These are phyloP conservation scores for Pseudogymnoascus sp. DNA, from an alignment of 2,329 filamentous ascomycete species.

Conservation along the genomic window DNA sequence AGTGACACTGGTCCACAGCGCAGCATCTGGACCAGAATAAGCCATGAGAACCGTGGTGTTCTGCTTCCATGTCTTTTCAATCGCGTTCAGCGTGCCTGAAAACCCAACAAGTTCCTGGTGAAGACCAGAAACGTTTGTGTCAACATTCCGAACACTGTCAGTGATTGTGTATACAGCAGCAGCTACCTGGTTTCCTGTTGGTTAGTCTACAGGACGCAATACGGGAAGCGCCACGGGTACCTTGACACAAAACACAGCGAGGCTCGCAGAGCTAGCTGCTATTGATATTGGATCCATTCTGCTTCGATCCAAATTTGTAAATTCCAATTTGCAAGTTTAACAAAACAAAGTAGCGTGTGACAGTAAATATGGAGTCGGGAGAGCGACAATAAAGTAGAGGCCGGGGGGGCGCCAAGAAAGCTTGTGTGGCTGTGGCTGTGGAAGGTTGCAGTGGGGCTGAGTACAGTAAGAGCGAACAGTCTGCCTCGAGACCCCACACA, in stretches of 20 bases:
- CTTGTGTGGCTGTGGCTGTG: not conserved
- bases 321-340: not conserved
- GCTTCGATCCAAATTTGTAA: not conserved
- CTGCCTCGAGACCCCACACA: not conserved
- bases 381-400: not conserved
- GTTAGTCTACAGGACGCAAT: not conserved
- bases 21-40: not conserved
- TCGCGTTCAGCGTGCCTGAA: not conserved
- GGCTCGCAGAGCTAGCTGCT: not conserved
- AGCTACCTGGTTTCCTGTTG: not conserved
- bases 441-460: too few species aligned
- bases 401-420: not conserved
- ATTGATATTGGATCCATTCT: not conserved
- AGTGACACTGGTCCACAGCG: not conserved
- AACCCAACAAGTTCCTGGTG: not conserved
- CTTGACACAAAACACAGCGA: not conserved
- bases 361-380: not conserved
- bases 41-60: not conserved
- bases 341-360: not conserved
- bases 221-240: not conserved
- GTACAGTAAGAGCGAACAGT: too few species aligned
- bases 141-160: not conserved
- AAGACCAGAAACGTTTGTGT: not conserved
- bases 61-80: not conserved
- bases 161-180: not conserved